phyloP scores from a whole-genome alignment of 2,329 filamentous ascomycete genomes.

The Grosmannia huntii region DNA sequence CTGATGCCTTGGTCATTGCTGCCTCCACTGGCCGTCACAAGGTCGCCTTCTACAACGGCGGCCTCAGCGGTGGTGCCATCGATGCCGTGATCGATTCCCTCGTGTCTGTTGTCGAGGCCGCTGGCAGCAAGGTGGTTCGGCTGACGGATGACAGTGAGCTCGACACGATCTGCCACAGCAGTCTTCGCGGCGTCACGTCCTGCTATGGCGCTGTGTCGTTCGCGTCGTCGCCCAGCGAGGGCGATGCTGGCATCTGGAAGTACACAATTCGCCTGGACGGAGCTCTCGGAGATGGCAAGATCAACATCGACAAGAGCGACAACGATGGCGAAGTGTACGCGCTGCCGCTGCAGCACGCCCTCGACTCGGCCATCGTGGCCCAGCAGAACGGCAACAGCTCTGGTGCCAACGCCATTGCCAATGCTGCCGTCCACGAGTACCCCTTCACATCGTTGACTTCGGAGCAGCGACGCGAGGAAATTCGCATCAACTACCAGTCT shows the following conservation, averaged over 20 bases:
- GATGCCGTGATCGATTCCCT: constrained; percentile 55
- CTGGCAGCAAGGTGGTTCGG: constrained; percentile 31
- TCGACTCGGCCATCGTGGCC: constrained; percentile 59
- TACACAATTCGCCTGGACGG: constrained; percentile 74
- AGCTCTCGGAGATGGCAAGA: constrained; percentile 48
- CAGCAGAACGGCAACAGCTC: constrained; percentile 24
- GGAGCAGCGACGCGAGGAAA: constrained; percentile 50
- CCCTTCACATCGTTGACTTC: constrained; percentile 62
- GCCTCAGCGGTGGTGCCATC: constrained; percentile 55
- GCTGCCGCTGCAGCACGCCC: constrained; percentile 64
- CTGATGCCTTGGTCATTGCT: constrained; percentile 47
- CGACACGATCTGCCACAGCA: constrained; percentile 39
- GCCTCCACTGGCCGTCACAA: constrained; percentile 46
- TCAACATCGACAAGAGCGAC: constrained; percentile 48
- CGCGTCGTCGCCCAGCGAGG: constrained; percentile 60
- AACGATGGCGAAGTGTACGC: constrained; percentile 68
- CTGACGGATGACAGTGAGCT: constrained; percentile 17
- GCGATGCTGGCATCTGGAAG: constrained; percentile 59
- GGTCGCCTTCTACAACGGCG: constrained; percentile 69
- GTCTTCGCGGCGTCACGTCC: constrained; percentile 49
- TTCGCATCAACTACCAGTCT: constrained; percentile 58
- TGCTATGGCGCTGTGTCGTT: constrained; percentile 67
- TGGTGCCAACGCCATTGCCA: constrained; percentile 18
- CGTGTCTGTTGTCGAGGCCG: constrained; percentile 39
- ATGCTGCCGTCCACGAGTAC: constrained; percentile 41